These are phyloP conservation scores for Tricholoma furcatifolium DNA, from an alignment of 768 basidiomycete species.

Conservation along the genomic window DNA sequence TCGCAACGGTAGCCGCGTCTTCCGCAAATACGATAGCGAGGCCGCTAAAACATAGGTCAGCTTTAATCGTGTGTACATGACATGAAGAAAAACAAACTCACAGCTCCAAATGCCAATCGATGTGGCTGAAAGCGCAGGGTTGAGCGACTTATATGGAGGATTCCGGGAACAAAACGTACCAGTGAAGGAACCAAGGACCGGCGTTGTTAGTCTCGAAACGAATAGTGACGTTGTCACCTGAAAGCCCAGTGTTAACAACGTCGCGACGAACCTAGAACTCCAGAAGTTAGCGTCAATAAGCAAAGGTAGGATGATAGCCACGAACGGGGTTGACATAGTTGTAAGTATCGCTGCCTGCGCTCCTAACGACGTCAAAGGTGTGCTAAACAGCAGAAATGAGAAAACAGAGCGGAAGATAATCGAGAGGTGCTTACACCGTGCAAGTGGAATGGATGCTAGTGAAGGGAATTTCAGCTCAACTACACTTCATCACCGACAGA, in stretches of 20 bases:
- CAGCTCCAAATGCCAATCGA: constrained; percentile 10
- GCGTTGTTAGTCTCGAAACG: constrained; percentile 41
- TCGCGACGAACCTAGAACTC: constrained; percentile 20
- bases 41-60: constrained; percentile 8
- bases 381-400: constrained; percentile 21
- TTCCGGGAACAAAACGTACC: not conserved
- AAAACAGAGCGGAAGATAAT: not conserved
- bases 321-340: constrained; percentile 44
- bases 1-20: constrained; percentile 15
- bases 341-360: constrained; percentile 25
- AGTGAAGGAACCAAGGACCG: constrained; percentile 26
- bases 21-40: constrained; percentile 34
- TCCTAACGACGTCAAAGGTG: constrained; percentile 35
- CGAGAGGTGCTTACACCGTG: constrained; percentile 21
- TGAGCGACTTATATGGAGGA: not conserved
- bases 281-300: not conserved
- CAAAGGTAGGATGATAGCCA: not conserved
- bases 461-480: constrained; percentile 3
- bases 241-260: constrained; percentile 11
- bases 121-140: not conserved
- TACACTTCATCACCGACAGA: not conserved
- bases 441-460: constrained; percentile 27
- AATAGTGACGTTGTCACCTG: constrained; percentile 30
- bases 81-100: not conserved
- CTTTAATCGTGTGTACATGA: not conserved